A percentile compares a stretch with the other conserved stretches of the same genome.
These are phyloP conservation scores for Septoria linicola DNA, from an alignment of 2,329 filamentous ascomycete species.

Conservation along the genomic window DNA sequence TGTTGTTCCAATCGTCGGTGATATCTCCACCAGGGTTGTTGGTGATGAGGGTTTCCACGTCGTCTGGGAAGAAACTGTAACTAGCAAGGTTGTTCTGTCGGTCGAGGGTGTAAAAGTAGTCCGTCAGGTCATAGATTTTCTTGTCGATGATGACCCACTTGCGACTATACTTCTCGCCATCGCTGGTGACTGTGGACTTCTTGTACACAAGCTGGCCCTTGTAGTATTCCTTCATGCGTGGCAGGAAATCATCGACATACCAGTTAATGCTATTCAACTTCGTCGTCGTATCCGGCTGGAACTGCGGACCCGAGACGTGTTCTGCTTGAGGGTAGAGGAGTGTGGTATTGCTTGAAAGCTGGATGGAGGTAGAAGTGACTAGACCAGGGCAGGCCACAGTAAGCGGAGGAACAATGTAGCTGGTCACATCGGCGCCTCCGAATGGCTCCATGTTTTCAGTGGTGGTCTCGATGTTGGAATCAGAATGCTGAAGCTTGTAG, in stretches of 20 bases:
- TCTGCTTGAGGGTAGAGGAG: constrained; percentile 46
- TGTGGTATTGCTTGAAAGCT: constrained; percentile 66
- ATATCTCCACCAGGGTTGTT: constrained; percentile 79
- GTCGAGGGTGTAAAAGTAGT: constrained; percentile 80
- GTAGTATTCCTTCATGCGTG: constrained; percentile 79
- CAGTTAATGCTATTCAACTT: constrained; percentile 65
- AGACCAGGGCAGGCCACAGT: constrained; percentile 71
- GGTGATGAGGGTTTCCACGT: constrained; percentile 66
- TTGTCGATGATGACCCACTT: constrained; percentile 78
- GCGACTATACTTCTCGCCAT: constrained; percentile 67
- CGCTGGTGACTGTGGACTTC: constrained; percentile 55
- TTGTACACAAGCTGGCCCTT: constrained; percentile 82
- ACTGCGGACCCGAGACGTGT: constrained; percentile 68
- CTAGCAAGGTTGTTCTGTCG: constrained; percentile 50
- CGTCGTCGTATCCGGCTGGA: constrained; percentile 55
- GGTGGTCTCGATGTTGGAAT: constrained; percentile 60
- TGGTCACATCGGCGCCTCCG: constrained; percentile 73
- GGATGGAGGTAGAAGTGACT: constrained; percentile 57
- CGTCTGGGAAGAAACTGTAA: constrained; percentile 71
- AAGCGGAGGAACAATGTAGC: constrained; percentile 82
- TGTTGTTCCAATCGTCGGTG: constrained; percentile 60
- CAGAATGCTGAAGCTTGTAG: constrained; percentile 81
- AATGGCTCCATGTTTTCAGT: constrained; percentile 70
- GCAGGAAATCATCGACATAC: constrained; percentile 74
- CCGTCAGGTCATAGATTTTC: constrained; percentile 81